phyloP scores from a whole-genome alignment of 176 grass and related monocot genomes.

The Tuctoria greenei region DNA sequence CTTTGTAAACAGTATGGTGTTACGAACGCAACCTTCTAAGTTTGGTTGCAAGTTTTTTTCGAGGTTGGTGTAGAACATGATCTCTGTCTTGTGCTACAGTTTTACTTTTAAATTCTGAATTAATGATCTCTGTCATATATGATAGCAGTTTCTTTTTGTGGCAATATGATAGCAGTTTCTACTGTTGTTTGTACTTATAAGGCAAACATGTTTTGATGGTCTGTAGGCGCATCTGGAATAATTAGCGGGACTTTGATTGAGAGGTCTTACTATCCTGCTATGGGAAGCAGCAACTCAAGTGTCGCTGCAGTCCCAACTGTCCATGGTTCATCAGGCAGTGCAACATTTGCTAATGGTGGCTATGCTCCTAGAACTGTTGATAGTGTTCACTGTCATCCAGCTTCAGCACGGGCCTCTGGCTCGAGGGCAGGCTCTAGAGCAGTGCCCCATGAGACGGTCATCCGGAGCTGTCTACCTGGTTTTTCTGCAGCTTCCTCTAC shows the following conservation, averaged over 20 bases:
- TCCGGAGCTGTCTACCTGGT: slow-evolving; percentile 28
- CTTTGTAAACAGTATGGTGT: background rate
- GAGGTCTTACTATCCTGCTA: slow-evolving; percentile 26
- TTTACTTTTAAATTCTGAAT: slow-evolving; percentile 24
- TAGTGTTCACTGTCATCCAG: slow-evolving; percentile 19
- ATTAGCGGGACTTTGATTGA: background rate
- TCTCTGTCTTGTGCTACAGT: background rate
- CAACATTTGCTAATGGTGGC: slow-evolving; percentile 30
- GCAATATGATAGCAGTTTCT: background rate
- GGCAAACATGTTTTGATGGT: slow-evolving; percentile 1
- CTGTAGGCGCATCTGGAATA: slow-evolving; percentile 26
- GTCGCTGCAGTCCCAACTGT: slow-evolving; percentile 35
- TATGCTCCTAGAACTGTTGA: slow-evolving; percentile 46
- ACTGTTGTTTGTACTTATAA: background rate
- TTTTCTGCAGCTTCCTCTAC: slow-evolving; percentile 22
- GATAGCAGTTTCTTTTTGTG: background rate
- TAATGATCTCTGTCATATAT: background rate
- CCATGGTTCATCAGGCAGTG: slow-evolving; percentile 25
- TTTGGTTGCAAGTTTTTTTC: background rate
- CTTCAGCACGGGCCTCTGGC: slow-evolving; percentile 18
- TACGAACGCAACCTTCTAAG: too few species aligned
- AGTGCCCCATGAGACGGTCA: background rate
- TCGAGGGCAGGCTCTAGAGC: slow-evolving; percentile 34
- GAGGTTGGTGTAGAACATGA: slow-evolving; percentile 18
- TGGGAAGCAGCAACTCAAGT: slow-evolving; percentile 36